phyloP scores from a whole-genome alignment of 805 yeast species.

The Candida golubevii region DNA sequence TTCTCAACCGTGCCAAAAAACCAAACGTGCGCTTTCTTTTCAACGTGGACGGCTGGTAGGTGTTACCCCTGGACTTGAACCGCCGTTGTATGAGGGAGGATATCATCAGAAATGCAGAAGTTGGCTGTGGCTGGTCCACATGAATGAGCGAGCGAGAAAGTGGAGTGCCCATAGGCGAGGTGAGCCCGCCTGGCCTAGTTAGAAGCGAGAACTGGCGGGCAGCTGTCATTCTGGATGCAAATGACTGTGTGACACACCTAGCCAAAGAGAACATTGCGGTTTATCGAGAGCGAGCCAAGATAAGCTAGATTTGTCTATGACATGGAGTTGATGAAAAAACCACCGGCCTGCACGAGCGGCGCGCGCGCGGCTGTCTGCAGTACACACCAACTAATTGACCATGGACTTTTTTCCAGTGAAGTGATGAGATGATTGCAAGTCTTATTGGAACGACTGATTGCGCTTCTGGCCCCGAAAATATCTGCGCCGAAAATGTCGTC shows the following conservation, averaged over 20 bases:
- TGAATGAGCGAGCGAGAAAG: constrained; percentile 2
- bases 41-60: constrained; percentile 89
- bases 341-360: no score
- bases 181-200: constrained; percentile 5
- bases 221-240: neutral
- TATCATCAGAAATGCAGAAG: constrained; percentile 21
- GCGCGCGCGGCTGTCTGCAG: no score
- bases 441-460: no score
- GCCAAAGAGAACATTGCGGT: constrained; percentile 3
- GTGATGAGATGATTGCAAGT: no score
- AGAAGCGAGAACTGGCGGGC: constrained; percentile 14
- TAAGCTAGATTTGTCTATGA: no score
- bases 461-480: no score
- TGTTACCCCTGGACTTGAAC: constrained; percentile 89
- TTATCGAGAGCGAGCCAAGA: no score
- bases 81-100: constrained; percentile 48
- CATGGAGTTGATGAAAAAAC: no score
- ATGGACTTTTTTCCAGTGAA: no score
- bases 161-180: constrained; percentile 2
- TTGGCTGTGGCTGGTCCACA: constrained; percentile 8
- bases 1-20: constrained; percentile 76
- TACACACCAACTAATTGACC: no score
- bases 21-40: constrained; percentile 90
- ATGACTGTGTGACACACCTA: neutral
- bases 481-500: no score